Evolutionary conservation across 768 basidiomycete species (phyloP).

Genomic region (Glaciozyma antarctica): DNA sequence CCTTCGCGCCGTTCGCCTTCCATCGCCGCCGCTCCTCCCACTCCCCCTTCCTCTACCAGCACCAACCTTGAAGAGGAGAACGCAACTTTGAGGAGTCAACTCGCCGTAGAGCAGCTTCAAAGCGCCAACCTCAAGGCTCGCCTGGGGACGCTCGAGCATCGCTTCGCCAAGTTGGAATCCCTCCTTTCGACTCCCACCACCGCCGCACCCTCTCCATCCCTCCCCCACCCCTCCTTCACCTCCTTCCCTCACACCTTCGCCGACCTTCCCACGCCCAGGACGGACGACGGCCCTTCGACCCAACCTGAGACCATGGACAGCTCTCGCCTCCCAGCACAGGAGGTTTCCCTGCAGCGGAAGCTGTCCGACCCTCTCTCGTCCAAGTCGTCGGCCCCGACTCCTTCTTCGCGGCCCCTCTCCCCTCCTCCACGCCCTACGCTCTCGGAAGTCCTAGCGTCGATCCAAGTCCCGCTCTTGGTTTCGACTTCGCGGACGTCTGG

Average conservation of each 20-base stretch:
- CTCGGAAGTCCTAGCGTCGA: no score
- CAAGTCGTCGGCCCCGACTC: background rate
- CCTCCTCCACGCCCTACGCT: background rate
- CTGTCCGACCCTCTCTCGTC: constrained; percentile 6
- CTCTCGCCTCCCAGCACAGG: constrained; percentile 31
- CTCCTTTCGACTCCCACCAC: constrained; percentile 7
- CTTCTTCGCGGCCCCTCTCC: constrained; percentile 1
- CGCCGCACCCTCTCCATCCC: background rate
- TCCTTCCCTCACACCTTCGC: background rate
- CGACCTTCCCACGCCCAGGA: background rate
- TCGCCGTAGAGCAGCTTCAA: constrained; percentile 21
- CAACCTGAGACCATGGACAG: background rate
- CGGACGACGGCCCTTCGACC: background rate
- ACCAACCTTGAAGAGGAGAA: constrained; percentile 22
- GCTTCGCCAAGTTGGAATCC: constrained; percentile 21
- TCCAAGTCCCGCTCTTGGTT: background rate
- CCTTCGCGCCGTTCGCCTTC: background rate
- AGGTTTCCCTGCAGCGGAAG: constrained; percentile 32
- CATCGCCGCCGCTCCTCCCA: background rate
- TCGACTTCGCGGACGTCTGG: constrained; percentile 15
- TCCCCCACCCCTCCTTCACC: background rate
- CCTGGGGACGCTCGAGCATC: constrained; percentile 23
- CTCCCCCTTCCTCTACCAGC: background rate
- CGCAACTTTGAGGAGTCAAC: constrained; percentile 21
- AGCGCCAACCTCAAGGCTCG: constrained; percentile 21